phyloP scores from a whole-genome alignment of 805 yeast genomes.

The Yarrowia deformans region DNA sequence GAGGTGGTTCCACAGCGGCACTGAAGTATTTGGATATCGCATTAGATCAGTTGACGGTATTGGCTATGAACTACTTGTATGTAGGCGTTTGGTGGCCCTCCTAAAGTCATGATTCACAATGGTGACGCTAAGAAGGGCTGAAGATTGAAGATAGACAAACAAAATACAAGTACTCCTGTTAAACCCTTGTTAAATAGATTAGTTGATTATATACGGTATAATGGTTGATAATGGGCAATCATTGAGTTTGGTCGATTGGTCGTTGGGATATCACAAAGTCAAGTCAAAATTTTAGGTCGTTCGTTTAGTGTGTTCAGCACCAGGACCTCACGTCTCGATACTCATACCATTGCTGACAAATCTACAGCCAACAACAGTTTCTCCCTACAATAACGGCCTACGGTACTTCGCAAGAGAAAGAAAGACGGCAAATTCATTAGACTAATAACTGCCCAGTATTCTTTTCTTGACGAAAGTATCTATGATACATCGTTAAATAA shows the following conservation, averaged over 20 bases:
- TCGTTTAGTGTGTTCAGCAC: neutral
- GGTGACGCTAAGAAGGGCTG: too few relatives aligned
- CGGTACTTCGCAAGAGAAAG: constrained; percentile 40
- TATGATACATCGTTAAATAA: constrained; percentile 39
- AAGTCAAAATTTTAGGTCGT: neutral
- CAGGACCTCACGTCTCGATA: neutral
- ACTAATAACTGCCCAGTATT: constrained; percentile 38
- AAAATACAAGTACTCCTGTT: neutral
- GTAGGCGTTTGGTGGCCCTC: too few relatives aligned
- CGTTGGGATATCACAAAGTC: neutral
- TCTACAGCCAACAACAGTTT: constrained; percentile 10
- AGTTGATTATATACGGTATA: neutral
- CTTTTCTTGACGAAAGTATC: constrained; percentile 38
- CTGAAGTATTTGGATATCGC: too few relatives aligned
- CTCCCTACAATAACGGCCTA: constrained; percentile 26
- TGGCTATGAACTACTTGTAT: too few relatives aligned
- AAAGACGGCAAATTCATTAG: constrained; percentile 39
- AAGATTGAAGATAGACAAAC: too few relatives aligned
- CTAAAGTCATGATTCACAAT: too few relatives aligned
- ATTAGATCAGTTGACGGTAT: too few relatives aligned
- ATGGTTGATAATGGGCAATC: neutral
- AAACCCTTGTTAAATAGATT: neutral
- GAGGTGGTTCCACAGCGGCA: too few relatives aligned
- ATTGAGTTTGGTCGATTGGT: neutral
- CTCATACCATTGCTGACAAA: neutral